Percentiles rank a stretch among this genome's conserved stretches.
These are phyloP conservation scores for Picochlorum sp. DNA, from an alignment of 139 green algal species.

Conservation along the genomic window DNA sequence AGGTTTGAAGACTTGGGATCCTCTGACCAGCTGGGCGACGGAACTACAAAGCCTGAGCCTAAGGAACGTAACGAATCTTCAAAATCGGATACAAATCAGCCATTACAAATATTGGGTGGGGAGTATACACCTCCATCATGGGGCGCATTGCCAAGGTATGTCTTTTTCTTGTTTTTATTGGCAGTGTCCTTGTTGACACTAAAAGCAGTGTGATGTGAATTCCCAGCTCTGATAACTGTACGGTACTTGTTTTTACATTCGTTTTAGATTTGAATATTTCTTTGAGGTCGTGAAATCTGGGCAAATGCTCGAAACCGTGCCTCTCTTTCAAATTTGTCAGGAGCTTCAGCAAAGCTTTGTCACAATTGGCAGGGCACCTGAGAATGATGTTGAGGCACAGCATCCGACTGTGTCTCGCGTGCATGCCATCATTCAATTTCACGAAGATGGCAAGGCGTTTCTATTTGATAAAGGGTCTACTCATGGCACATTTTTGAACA, in stretches of 20 bases:
- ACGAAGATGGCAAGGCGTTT: constrained; percentile 43
- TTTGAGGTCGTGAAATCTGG: constrained; percentile 62
- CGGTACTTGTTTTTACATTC: background rate
- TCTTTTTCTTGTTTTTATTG: too few species aligned
- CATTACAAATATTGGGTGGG: too few species aligned
- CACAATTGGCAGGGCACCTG: constrained; percentile 54
- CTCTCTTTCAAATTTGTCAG: constrained; percentile 10
- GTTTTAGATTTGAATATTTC: constrained; percentile 3
- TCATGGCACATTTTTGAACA: constrained; percentile 89
- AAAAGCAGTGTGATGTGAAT: too few species aligned
- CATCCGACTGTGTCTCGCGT: constrained; percentile 59
- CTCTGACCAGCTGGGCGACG: too few species aligned
- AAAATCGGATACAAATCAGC: too few species aligned
- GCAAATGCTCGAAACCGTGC: constrained; percentile 26
- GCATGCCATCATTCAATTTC: constrained; percentile 61
- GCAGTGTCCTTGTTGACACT: too few species aligned
- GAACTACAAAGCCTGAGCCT: too few species aligned
- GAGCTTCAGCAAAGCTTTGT: constrained; percentile 17
- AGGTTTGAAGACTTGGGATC: too few species aligned
- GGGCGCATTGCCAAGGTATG: too few species aligned
- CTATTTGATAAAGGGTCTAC: constrained; percentile 74
- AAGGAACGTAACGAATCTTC: too few species aligned
- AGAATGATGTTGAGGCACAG: constrained; percentile 56
- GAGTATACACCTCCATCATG: background rate
- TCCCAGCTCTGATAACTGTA: too few species aligned